phyloP scores from a whole-genome alignment of 2,329 filamentous ascomycete species.

The Ophiostoma perfectum region DNA sequence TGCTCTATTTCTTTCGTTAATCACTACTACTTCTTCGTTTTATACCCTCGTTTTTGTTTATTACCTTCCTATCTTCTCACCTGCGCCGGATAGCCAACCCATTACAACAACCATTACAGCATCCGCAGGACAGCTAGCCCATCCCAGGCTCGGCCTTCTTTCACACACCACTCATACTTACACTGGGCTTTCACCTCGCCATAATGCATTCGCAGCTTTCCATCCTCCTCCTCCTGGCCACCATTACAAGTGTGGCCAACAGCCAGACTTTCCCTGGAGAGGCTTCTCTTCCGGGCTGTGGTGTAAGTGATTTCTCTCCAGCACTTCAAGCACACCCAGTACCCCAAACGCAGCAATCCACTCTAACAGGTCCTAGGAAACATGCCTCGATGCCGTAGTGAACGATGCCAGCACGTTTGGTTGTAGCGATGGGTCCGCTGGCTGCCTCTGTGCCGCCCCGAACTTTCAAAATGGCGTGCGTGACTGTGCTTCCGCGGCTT shows the following conservation, averaged over 20 bases:
- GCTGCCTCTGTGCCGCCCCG: constrained; percentile 26
- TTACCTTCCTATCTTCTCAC: not conserved
- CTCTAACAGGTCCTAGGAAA: constrained; percentile 24
- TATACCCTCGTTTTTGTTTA: not conserved
- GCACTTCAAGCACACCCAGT: not conserved
- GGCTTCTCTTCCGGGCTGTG: constrained; percentile 24
- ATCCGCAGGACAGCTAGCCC: no score
- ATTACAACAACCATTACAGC: not conserved
- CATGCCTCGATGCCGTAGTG: constrained; percentile 25
- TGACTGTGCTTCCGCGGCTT: constrained; percentile 26
- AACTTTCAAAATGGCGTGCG: constrained; percentile 25
- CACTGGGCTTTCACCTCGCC: not conserved
- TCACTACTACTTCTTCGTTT: not conserved
- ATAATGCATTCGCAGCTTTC: constrained; percentile 22
- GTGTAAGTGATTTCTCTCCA: constrained; percentile 21
- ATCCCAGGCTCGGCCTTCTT: no score
- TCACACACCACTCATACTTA: not conserved
- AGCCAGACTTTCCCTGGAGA: constrained; percentile 24
- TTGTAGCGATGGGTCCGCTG: constrained; percentile 20
- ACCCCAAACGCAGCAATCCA: not conserved
- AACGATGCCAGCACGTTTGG: constrained; percentile 21
- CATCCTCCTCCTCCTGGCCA: constrained; percentile 17
- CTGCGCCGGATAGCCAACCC: not conserved
- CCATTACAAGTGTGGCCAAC: constrained; percentile 12
- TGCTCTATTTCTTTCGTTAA: not conserved